Evolutionary conservation across 345 rosid species (phyloP), one percentile per base, ranked within the genome.

Genomic region (Zanthoxylum bungeanum): DNA sequence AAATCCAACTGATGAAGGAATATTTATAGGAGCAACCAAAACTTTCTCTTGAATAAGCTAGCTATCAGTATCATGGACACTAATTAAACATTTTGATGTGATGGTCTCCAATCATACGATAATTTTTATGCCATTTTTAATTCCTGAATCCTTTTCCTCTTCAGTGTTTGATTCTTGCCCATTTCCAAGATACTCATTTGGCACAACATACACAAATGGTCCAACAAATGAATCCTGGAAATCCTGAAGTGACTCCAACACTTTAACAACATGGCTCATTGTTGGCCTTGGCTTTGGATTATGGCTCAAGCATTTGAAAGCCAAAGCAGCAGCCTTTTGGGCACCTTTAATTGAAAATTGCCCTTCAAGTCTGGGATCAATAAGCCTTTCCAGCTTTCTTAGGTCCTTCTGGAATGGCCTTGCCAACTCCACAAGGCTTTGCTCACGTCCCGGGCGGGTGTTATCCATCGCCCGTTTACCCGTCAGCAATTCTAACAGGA

Each of bases 331-430:
- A 12, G 82, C 92, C 79, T 56, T 78, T 40, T 68, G 86, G 10
- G 92, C 97, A 56, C 84, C 88, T 24, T 64, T 91, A 60, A 2
- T 11, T 4, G 92, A 82, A 73, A 56, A 89, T 33, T 84, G 93
- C 17, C 89, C 80, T 69, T 85, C 88, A 0, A 93, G 91, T 71
- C 89, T 80, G 0, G 86, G 82, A 73, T 93, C 98, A 8, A 93
- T 76, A 1, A 89, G 12, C 34, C 76, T 58, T 9, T 75, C 85
- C n/a, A 88, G 75, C 80, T 84, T 91, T 72, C 73, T 77, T 21
- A 69, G 73, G 71, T 93, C 92, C 64, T 70, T 89, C 30, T 88
- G 53, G 46, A 82, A 40, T 0, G 89, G 97, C 42, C 89, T 81
- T 7, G 82, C 87, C 95, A 95, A 91, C 68, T 77, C 88, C 11